These are phyloP conservation scores for Trichophyton rubrum DNA, from an alignment of 2,329 filamentous ascomycete species.

Conservation along the genomic window DNA sequence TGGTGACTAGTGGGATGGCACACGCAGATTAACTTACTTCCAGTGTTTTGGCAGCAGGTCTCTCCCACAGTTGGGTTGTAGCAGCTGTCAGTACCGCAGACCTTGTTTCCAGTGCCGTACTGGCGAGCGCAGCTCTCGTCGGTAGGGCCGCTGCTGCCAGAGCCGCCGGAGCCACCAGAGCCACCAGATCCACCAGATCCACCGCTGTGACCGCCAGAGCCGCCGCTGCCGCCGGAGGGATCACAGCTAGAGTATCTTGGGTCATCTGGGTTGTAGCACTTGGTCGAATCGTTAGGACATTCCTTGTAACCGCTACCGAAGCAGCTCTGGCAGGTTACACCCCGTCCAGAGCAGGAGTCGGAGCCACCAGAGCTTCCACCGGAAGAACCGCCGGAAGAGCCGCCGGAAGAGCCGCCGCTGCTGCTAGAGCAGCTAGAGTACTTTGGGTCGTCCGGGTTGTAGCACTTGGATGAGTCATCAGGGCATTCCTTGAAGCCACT, in stretches of 20 bases:
- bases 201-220: too few relatives aligned
- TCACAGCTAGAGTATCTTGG: background rate
- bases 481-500: constrained; percentile 3
- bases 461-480: constrained; percentile 1
- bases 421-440: constrained; percentile 1
- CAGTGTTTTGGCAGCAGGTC: background rate
- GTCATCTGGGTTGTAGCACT: constrained; percentile 3
- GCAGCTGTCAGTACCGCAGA: background rate
- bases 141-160: background rate
- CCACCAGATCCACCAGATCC: too few relatives aligned
- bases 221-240: background rate
- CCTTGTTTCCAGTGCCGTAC: background rate
- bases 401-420: background rate
- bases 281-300: constrained; percentile 1
- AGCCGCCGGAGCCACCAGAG: background rate
- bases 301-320: constrained; percentile 5
- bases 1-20: background rate
- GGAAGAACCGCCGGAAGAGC: background rate
- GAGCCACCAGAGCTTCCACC: background rate
- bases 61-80: background rate
- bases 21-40: background rate
- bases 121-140: background rate
- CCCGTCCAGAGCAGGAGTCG: constrained; percentile 1
- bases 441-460: background rate
- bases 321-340: constrained; percentile 6